A percentile compares a stretch with the other conserved stretches of the same genome.
Evolutionary conservation across 75 land plant genomes (phyloP).

Genomic region (Picea glauca): DNA sequence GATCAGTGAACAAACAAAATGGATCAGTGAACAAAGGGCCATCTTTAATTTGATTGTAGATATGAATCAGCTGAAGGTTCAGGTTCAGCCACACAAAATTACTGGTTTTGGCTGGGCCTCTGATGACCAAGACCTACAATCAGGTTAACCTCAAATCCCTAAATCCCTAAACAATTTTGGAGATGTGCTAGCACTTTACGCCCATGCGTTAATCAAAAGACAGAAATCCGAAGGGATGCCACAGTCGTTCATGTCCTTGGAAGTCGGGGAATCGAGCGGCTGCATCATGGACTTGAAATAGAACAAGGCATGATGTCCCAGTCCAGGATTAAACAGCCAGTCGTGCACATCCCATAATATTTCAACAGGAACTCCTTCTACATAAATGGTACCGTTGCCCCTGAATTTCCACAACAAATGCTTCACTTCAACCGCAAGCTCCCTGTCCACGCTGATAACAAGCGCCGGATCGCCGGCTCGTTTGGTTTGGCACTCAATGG

Average conservation of each 20-base stretch:
- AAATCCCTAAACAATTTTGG: too few species aligned
- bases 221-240: neutral
- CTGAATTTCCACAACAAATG: constrained; percentile 26
- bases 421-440: constrained; percentile 18
- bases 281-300: constrained; percentile 7
- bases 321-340: constrained; percentile 17
- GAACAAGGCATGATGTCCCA: constrained; percentile 14
- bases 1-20: too few species aligned
- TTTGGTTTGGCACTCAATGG: constrained; percentile 48
- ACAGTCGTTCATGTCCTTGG: constrained; percentile 8
- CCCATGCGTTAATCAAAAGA: constrained; percentile 2
- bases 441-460: constrained; percentile 6
- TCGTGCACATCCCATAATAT: constrained; percentile 37
- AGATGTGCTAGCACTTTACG: too few species aligned
- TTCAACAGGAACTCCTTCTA: constrained; percentile 17
- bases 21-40: too few species aligned
- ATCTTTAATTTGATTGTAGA: too few species aligned
- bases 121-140: too few species aligned
- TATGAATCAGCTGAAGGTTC: too few species aligned
- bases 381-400: constrained; percentile 22
- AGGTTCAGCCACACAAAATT: too few species aligned
- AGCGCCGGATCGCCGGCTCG: constrained; percentile 17
- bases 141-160: too few species aligned
- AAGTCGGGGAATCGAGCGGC: neutral
- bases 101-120: too few species aligned